Evolutionary conservation across 148 eudicot genomes (phyloP), one percentile per base, ranked within the genome.

Genomic region (Fallopia convolvulus): DNA sequence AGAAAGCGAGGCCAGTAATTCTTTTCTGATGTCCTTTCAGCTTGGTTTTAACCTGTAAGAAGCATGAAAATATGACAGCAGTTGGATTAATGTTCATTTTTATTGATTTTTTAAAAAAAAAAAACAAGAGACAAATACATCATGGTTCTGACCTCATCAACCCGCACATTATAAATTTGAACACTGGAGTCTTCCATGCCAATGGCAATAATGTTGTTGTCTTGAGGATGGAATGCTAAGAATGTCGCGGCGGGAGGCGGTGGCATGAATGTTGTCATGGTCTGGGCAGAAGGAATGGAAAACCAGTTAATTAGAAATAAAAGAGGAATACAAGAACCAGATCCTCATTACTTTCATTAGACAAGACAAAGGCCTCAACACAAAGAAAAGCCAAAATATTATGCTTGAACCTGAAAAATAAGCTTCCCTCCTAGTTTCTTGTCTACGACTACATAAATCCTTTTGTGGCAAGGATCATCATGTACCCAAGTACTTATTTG

Each of bases 131-230:
- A 71, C 23, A 30, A 33, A 44, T 71, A 33, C 12, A 39, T 23
- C 36, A 44, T 20, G 21, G 14, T 42, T 42, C 61, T 85, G 79
- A 90, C 99, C 97, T 92, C 94, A 76, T 91, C 99, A 56, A 95
- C 97, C 81, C 99, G 82, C 75, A 95, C 99, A 84, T 95, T 93
- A 82, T 93, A 95, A 40, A 95, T 93, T 82, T 93, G 97, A 77
- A 95, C 91, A 3, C 94, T 88, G 9, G 98, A 95, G 81, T 95
- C 99, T 75, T 93, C 99, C 97, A 93, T 89, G 71, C 99, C 99
- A 81, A 93, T 90, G 66, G 99, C 98, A 71, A 93, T 90, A n/a
- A 95, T 89, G 84, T 94, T 94, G 86, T 95, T 95, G 84, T 95
- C 97, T 79, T 85, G 92, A 66, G 98, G 99, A 86, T 95, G 97